phyloP scores from a whole-genome alignment of 805 yeast genomes.

The Lipomyces chichibuensis region DNA sequence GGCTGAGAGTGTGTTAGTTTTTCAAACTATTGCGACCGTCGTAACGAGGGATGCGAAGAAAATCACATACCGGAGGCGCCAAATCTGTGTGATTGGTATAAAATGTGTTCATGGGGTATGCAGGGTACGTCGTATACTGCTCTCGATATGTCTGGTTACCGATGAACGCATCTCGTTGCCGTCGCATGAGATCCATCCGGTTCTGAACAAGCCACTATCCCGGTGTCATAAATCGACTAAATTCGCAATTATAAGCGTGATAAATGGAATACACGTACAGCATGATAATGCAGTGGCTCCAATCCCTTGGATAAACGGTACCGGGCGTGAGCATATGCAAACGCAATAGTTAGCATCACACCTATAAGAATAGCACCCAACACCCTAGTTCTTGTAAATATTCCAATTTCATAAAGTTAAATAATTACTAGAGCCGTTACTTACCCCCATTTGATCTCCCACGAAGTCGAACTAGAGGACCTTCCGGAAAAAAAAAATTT shows the following conservation, averaged over 20 bases:
- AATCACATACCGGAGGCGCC: conserved; percentile 16
- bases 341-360: neutral
- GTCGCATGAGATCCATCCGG: conserved; percentile 3
- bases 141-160: conserved; percentile 23
- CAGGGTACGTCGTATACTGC: conserved; percentile 18
- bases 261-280: conserved; percentile 16
- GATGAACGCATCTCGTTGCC: conserved; percentile 12
- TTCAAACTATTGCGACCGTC: neutral
- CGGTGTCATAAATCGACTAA: neutral
- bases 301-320: conserved; percentile 20
- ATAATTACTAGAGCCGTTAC: neutral
- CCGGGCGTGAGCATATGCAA: conserved; percentile 27
- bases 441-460: conserved; percentile 35
- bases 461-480: conserved; percentile 13
- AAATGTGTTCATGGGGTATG: conserved; percentile 22
- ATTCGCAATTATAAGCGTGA: neutral
- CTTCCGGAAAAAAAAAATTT: neutral
- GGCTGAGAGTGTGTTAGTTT: conserved; percentile 19
- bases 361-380: conserved; percentile 25
- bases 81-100: conserved; percentile 5
- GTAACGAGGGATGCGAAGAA: neutral
- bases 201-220: conserved; percentile 30
- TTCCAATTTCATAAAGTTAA: neutral
- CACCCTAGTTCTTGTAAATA: conserved; percentile 6
- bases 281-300: conserved; percentile 27